Evolutionary conservation across 106 monocot species (phyloP).

Genomic region (Ottelia alismoides): DNA sequence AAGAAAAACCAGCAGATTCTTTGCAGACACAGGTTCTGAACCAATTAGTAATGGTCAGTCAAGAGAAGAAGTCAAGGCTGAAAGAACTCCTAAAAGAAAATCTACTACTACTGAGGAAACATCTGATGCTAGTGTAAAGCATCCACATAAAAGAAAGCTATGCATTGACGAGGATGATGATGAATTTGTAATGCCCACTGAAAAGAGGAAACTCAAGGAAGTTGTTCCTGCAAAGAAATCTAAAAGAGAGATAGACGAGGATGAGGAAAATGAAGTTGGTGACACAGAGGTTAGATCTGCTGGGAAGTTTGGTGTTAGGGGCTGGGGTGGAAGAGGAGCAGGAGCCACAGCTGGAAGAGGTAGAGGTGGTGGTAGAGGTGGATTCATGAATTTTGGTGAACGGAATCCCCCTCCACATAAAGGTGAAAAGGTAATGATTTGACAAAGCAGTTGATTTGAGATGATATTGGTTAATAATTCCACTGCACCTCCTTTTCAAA

Average conservation of each 20-base stretch:
- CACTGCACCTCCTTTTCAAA: no score
- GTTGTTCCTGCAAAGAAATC: not conserved
- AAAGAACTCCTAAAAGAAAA: slow-evolving; percentile 47
- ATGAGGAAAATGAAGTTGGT: slow-evolving; percentile 26
- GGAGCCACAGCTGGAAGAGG: slow-evolving; percentile 54
- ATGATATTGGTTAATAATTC: no score
- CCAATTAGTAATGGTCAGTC: not conserved
- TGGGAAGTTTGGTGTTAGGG: slow-evolving; percentile 45
- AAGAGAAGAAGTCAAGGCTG: slow-evolving; percentile 23
- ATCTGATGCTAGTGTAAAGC: slow-evolving; percentile 21
- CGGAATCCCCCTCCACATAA: slow-evolving; percentile 94
- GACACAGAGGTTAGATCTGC: slow-evolving; percentile 20
- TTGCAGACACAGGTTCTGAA: slow-evolving; percentile 30
- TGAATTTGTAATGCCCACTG: not conserved
- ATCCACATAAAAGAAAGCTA: not conserved
- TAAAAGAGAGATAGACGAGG: not conserved
- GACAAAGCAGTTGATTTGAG: no score
- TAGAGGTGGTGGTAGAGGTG: slow-evolving; percentile 83
- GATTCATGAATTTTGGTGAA: slow-evolving; percentile 87
- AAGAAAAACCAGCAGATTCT: slow-evolving; percentile 87
- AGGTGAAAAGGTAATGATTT: slow-evolving; percentile 98
- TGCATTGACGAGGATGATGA: slow-evolving; percentile 1
- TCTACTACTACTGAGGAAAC: slow-evolving; percentile 10
- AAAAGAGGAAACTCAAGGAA: not conserved
- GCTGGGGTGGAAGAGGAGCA: slow-evolving; percentile 61